phyloP scores from a whole-genome alignment of 495 filamentous ascomycete genomes.

The Rusavskia elegans region DNA sequence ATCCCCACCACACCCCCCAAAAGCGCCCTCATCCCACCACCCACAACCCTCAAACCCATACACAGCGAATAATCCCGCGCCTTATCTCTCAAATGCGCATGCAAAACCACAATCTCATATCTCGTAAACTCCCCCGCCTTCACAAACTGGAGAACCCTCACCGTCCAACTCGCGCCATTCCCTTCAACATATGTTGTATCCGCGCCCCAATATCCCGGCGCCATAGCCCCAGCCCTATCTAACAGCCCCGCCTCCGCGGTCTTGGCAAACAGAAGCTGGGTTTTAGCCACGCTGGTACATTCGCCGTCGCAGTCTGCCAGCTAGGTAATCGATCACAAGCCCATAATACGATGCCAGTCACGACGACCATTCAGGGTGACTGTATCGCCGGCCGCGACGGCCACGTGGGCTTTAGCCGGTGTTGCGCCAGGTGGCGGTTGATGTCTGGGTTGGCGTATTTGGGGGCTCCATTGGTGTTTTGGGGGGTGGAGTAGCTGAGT shows the following conservation, averaged over 20 bases:
- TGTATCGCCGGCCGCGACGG: neutral
- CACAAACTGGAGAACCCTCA: neutral
- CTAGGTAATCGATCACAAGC: neutral
- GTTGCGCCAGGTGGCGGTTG: neutral
- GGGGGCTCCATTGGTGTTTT: neutral
- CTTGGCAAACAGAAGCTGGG: neutral
- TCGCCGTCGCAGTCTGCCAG: neutral
- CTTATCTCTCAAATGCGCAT: neutral
- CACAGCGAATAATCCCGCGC: neutral
- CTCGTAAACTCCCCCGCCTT: neutral
- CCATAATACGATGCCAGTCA: neutral
- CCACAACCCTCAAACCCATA: neutral
- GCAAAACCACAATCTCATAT: neutral
- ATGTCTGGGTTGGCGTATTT: neutral
- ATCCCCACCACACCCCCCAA: no score
- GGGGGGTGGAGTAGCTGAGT: neutral
- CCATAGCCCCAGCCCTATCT: neutral
- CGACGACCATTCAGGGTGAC: neutral
- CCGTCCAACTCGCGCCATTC: neutral
- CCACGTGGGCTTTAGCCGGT: neutral
- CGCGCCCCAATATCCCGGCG: neutral
- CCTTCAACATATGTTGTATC: no score
- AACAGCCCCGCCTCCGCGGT: neutral
- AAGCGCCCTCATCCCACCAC: neutral
- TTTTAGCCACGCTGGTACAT: neutral